Base-by-base conservation (phyloP, 164 flowering plant species). In the Kingdonia uniflora region DNA sequence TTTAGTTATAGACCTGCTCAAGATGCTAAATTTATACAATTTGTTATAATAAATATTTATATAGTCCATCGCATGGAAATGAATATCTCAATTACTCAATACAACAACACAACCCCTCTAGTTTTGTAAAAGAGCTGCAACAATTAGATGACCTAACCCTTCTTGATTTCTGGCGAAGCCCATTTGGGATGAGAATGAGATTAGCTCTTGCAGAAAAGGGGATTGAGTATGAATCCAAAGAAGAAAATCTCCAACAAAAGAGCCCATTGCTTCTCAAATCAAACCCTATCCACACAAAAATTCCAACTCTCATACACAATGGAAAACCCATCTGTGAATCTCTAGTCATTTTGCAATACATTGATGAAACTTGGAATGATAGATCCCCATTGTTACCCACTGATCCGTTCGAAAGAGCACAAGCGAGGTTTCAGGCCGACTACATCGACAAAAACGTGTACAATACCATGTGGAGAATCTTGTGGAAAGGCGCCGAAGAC, bases 401-500 rank as follows among this genome's bases (percentile, higher is more conserved):
- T 8, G 20, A 19, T 44, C 21, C 48, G 19, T 44, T 13, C n/a
- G 19, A n/a, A 19, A 2, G 48, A 1, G 48, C 48, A 16, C 12
- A 16, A 10, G 48, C 48, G 0, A 44, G 48, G 21, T 44, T 44
- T 21, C n/a, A 19, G 48, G 48, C 48, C n/a, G 48, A 44, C 1
- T 44, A 16, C n/a, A 5, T 44, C n/a, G 48, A 44, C n/a, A 44
- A 44, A 10, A 44, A 44, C 16, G 47, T 43, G 3, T 17, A 20
- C 10, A 16, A 6, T 19, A 44, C 11, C 11, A 2, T 44, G 20
- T 5, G 20, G 23, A 0, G 6, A 44, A 19, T 21, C 10, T 16
- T 16, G 21, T n/a, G 48, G 20, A 21, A 44, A 19, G 48, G n/a
- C 33, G 56, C 23, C 17, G 51, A 59, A 11, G 51, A 44, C 20